Base-by-base conservation (phyloP, 768 basidiomycete genomes). In the Boletus rubroflammeus region DNA sequence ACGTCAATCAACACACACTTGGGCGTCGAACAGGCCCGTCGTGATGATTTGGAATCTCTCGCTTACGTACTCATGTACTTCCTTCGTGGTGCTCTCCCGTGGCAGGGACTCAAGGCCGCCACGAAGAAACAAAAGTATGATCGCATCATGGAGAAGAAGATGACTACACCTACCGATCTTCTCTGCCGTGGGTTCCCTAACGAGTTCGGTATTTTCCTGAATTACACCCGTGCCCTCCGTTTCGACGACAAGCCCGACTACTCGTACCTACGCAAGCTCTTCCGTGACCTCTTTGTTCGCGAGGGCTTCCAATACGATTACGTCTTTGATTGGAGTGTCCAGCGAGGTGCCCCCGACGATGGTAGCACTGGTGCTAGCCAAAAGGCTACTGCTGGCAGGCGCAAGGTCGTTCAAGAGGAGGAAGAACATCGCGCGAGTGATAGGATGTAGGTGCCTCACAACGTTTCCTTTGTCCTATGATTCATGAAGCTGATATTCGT, bases 81-180 rank as follows among this genome's bases (percentile, higher is more conserved):
- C 84, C 88, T 99, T 60, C 93, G 96, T 60, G 97, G 96, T 46
- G 88, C 93, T 53, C 84, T 99, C 41, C 96, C 96, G 31, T 99
- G 96, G 96, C 97, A 99, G 74, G 97, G 97, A 55, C 84, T 99
- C 70, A 99, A 99, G 79, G 97, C 97, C 56, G 96, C 96, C 38
- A 99, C 97, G 55, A 99, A 99, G 92, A 99, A 99, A 84, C 97
- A 99, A 81, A 99, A 99, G 79, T 98, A 98, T 74, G 97, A 98
- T 75, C 88, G 97, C 56, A 99, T 99, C 78, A 99, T 99, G 97
- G 97, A 99, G 78, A 99, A 99, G 85, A 99, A 99, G 85, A 98
- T 99, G 94, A 98, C 97, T 35, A 97, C 94, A 0, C 92, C 94
- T 14, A 95, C 92, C 47, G 94, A 98, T 71, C 80, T 96, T 54